These are phyloP conservation scores for Lachnellula occidentalis DNA, from an alignment of 2,329 filamentous ascomycete genomes.

Conservation along the genomic window DNA sequence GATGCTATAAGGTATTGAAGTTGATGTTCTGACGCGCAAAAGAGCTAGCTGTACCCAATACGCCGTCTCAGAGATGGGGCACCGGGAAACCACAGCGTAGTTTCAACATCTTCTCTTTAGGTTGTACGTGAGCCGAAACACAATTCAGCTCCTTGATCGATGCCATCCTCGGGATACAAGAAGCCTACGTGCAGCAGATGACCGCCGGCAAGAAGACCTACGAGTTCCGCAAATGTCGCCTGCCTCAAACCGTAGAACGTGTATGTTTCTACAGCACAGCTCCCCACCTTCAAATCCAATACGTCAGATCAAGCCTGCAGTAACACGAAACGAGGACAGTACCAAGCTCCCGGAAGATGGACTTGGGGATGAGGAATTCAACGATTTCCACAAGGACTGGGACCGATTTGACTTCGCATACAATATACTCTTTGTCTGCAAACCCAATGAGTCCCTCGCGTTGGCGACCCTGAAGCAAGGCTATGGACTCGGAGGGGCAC, in stretches of 20 bases:
- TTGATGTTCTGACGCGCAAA: no score
- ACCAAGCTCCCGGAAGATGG: neutral
- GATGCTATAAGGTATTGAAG: no score
- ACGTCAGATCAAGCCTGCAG: neutral
- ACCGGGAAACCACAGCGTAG: neutral
- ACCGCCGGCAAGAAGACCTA: neutral
- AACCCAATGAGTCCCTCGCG: neutral
- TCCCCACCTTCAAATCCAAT: neutral
- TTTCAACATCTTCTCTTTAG: neutral
- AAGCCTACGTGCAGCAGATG: neutral
- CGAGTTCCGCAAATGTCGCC: neutral
- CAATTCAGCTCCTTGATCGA: neutral
- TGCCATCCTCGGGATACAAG: neutral
- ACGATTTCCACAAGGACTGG: neutral
- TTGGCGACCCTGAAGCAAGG: neutral
- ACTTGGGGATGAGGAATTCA: neutral
- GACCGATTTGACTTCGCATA: neutral
- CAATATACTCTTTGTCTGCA: neutral
- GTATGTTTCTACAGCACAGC: neutral
- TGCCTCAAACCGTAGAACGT: neutral
- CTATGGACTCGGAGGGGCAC: neutral
- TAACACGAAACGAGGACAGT: neutral
- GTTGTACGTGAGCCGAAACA: neutral
- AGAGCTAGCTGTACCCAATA: no score
- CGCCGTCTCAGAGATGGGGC: neutral